Evolutionary conservation across 768 basidiomycete genomes (phyloP).

Genomic region (Suillus paluster): DNA sequence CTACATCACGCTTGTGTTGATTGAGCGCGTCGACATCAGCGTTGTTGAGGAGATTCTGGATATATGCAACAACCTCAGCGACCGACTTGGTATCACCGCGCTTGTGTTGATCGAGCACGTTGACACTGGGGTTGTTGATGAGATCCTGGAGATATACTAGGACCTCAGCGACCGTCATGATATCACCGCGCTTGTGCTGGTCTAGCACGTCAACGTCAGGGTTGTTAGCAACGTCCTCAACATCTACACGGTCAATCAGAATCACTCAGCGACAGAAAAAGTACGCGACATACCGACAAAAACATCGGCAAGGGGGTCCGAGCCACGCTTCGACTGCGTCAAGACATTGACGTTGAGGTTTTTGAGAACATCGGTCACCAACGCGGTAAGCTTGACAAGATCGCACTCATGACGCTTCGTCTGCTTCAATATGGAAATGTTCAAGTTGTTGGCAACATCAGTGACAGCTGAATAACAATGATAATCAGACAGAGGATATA

Average conservation of each 20-base stretch:
- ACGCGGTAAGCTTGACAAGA: background rate
- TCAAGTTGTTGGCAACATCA: background rate
- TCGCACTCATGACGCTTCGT: background rate
- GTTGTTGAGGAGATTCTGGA: background rate
- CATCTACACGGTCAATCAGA: too few species aligned
- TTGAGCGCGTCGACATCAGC: background rate
- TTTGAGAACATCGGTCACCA: background rate
- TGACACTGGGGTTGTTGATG: background rate
- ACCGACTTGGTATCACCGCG: background rate
- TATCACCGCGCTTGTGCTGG: too few species aligned
- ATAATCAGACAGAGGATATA: too few species aligned
- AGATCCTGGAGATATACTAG: too few species aligned
- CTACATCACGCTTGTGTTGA: background rate
- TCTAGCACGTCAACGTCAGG: too few species aligned
- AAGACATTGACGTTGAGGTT: background rate
- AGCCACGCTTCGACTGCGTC: background rate
- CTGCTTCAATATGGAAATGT: background rate
- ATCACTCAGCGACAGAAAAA: background rate
- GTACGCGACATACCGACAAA: background rate
- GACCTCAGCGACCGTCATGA: too few species aligned
- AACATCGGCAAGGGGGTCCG: background rate
- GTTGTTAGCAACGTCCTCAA: too few species aligned
- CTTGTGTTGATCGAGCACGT: accelerated
- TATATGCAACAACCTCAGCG: background rate
- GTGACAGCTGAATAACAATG: background rate